These are phyloP conservation scores for Elsinoe batatas DNA, from an alignment of 2,329 filamentous ascomycete species.

Conservation along the genomic window DNA sequence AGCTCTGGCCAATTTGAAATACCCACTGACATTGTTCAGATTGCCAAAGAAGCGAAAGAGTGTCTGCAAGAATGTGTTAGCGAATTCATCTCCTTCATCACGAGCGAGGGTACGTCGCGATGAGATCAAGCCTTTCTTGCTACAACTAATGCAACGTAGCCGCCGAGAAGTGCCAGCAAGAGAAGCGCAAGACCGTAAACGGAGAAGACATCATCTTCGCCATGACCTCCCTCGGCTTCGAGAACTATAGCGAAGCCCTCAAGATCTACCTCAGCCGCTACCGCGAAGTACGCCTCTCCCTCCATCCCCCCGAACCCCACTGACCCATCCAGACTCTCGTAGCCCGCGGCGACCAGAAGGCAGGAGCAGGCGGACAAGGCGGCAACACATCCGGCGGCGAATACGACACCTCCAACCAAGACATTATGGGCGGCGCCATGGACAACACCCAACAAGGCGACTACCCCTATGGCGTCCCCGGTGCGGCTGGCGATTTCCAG, in stretches of 20 bases:
- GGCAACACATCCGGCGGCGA: slow-evolving; percentile 24
- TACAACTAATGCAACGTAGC: slow-evolving; percentile 43
- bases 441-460: slow-evolving; percentile 36
- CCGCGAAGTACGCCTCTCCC: slow-evolving; percentile 60
- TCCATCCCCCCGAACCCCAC: slow-evolving; percentile 7
- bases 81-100: slow-evolving; percentile 99
- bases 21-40: slow-evolving; percentile 34
- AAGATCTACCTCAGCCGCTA: slow-evolving; percentile 98
- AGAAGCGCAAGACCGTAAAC: slow-evolving; percentile 98
- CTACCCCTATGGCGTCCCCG: slow-evolving; percentile 23
- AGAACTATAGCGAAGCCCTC: slow-evolving; percentile 95
- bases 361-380: slow-evolving; percentile 34
- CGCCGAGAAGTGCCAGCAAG: slow-evolving; percentile 97
- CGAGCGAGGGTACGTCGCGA: slow-evolving; percentile 73
- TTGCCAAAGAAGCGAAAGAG: slow-evolving; percentile 85
- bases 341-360: slow-evolving; percentile 57
- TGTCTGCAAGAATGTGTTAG: slow-evolving; percentile 99
- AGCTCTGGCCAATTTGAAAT: background rate
- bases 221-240: slow-evolving; percentile 97
- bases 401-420: slow-evolving; percentile 24
- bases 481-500: slow-evolving; percentile 14
- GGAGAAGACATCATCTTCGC: slow-evolving; percentile 97
- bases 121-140: too few species aligned
- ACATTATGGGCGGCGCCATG: slow-evolving; percentile 35
- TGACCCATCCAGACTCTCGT: slow-evolving; percentile 63